Percentiles rank a stretch among this genome's conserved stretches.
phyloP scores from a whole-genome alignment of 2,329 filamentous ascomycete genomes.

The Ophiocordyceps unilateralis region DNA sequence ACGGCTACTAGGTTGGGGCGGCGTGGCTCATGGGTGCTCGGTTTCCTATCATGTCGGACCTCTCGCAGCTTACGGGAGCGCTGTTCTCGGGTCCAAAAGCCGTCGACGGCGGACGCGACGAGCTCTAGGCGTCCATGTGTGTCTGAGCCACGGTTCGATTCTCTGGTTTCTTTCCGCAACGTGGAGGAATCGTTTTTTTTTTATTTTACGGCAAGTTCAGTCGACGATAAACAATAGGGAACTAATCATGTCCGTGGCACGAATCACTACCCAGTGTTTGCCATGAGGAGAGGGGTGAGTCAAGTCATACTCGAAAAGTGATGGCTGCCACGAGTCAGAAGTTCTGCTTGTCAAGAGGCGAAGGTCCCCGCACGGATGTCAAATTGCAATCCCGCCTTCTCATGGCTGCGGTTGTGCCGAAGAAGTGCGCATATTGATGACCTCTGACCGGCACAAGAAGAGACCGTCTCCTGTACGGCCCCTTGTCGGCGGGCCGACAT shows the following conservation, averaged over 20 bases:
- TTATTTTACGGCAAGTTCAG: too few relatives aligned
- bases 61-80: slow-evolving; percentile 11
- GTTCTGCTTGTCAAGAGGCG: too few relatives aligned
- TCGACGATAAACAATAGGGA: too few relatives aligned
- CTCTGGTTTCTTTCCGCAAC: not conserved
- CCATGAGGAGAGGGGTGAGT: too few relatives aligned
- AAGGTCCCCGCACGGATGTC: slow-evolving; percentile 99
- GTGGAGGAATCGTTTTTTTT: slow-evolving; percentile 1
- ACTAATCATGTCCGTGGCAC: too few relatives aligned
- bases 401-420: slow-evolving; percentile 94
- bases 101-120: slow-evolving; percentile 14
- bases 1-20: slow-evolving; percentile 43
- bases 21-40: slow-evolving; percentile 71
- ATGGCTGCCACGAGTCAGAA: too few relatives aligned
- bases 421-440: slow-evolving; percentile 72
- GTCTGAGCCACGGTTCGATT: not conserved
- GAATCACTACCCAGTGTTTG: too few relatives aligned
- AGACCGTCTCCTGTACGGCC: not conserved
- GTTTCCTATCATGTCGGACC: slow-evolving; percentile 38
- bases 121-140: slow-evolving; percentile 12
- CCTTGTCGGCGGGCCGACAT: not conserved
- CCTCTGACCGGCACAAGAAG: slow-evolving; percentile 8
- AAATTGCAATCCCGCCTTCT: slow-evolving; percentile 87
- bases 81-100: slow-evolving; percentile 9
- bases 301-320: too few relatives aligned